phyloP scores from a whole-genome alignment of 169 alveolate genomes.

The Blepharisma undulans region DNA sequence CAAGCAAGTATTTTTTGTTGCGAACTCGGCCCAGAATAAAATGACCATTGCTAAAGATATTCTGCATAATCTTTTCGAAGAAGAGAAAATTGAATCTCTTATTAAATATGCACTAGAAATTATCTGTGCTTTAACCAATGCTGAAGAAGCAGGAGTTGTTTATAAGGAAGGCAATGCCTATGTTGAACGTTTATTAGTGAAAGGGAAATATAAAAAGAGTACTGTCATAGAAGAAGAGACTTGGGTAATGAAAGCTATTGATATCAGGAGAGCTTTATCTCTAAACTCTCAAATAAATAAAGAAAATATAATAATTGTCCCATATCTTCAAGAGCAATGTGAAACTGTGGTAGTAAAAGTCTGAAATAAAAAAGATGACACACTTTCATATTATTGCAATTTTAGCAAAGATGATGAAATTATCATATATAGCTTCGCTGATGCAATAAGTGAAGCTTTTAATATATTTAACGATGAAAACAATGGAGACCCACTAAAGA shows the following conservation, averaged over 20 bases:
- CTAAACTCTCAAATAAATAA: neutral
- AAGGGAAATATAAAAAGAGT: neutral
- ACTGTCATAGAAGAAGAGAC: neutral
- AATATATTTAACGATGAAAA: neutral
- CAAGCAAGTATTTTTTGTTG: constrained; percentile 22
- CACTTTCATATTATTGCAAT: neutral
- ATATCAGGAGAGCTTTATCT: neutral
- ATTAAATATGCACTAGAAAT: neutral
- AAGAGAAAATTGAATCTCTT: neutral
- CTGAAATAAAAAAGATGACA: constrained; percentile 1
- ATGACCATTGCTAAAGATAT: neutral
- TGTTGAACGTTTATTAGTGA: neutral
- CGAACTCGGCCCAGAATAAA: constrained; percentile 20
- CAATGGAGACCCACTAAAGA: neutral
- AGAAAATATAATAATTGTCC: constrained; percentile 16
- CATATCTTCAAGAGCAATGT: neutral
- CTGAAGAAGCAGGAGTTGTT: constrained; percentile 10
- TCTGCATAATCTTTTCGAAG: neutral
- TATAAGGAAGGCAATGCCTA: neutral
- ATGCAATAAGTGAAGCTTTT: neutral
- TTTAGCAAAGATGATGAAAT: constrained; percentile 15
- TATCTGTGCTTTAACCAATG: neutral
- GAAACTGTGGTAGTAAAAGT: neutral
- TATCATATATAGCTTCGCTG: neutral
- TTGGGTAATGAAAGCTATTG: neutral